A percentile compares a stretch with the other conserved stretches of the same genome.
Evolutionary conservation across 371 early-diverging fungal species (phyloP).

Genomic region (Mucor circinelloides): DNA sequence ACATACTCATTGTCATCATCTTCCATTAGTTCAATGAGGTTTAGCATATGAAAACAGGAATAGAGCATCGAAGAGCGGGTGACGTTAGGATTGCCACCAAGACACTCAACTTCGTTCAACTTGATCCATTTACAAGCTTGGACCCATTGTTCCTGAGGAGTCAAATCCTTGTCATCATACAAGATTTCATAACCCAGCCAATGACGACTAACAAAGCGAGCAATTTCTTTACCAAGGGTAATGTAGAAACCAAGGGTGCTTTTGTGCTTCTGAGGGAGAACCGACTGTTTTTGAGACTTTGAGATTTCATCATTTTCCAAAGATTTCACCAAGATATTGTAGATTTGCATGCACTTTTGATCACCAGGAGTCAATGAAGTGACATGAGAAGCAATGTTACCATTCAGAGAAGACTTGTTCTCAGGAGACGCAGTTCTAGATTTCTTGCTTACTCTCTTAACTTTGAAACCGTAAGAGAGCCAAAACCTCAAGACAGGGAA

Average conservation of each 20-base stretch:
- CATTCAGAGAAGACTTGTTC: constrained; percentile 14
- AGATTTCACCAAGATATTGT: constrained; percentile 31
- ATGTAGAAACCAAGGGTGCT: constrained; percentile 12
- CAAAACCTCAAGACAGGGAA: constrained; percentile 34
- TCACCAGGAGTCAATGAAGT: constrained; percentile 40
- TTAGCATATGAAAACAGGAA: constrained; percentile 31
- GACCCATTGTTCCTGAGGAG: constrained; percentile 40
- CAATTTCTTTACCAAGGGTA: constrained; percentile 25
- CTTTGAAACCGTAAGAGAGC: constrained; percentile 18
- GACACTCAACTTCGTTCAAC: constrained; percentile 47
- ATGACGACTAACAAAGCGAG: constrained; percentile 35
- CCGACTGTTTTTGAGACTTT: background rate
- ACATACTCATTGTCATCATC: constrained; percentile 33
- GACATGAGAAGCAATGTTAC: constrained; percentile 17
- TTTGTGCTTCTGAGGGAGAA: constrained; percentile 15
- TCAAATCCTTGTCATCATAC: constrained; percentile 19
- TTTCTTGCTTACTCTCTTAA: constrained; percentile 26
- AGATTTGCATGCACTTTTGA: constrained; percentile 45
- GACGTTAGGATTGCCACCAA: constrained; percentile 41
- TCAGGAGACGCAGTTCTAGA: background rate
- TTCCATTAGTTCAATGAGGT: constrained; percentile 32
- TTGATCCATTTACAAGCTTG: constrained; percentile 47
- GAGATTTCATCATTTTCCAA: constrained; percentile 22
- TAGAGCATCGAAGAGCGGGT: constrained; percentile 32
- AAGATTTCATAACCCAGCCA: constrained; percentile 45